Percentiles rank a stretch among this genome's conserved stretches.
phyloP scores from a whole-genome alignment of 140 eudicot genomes.

The Bidens hawaiensis region DNA sequence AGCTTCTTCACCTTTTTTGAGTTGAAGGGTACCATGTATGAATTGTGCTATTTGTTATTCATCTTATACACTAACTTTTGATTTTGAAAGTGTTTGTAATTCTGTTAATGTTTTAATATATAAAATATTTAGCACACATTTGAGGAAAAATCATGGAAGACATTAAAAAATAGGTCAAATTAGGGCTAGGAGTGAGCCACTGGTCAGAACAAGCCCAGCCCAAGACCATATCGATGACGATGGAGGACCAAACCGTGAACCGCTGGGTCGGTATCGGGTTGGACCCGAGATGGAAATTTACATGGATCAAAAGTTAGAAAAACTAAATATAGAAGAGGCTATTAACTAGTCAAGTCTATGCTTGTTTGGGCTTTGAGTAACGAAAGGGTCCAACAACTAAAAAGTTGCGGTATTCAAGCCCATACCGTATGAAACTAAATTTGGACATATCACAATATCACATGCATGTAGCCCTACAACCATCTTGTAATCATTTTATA shows the following conservation, averaged over 20 bases:
- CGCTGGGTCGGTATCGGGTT: no score
- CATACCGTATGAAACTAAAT: not conserved
- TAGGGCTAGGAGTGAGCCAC: no score
- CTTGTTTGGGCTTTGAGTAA: not conserved
- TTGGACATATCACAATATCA: no score
- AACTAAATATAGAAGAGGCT: not conserved
- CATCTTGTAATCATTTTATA: not conserved
- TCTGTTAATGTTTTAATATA: not conserved
- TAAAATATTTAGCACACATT: not conserved
- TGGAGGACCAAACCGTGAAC: no score
- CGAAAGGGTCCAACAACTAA: not conserved
- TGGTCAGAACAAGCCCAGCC: no score
- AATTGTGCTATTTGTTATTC: constrained; percentile 5
- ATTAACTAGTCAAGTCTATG: no score
- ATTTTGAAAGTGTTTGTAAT: not conserved
- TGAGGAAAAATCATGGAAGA: not conserved
- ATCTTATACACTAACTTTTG: not conserved
- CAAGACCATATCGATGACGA: no score
- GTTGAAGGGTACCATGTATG: constrained; percentile 17
- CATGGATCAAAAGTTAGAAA: no score
- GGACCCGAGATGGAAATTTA: no score
- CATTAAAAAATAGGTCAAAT: not conserved
- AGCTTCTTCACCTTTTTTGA: constrained; percentile 24
- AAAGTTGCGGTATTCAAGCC: not conserved
- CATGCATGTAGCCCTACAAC: not conserved